Base-by-base conservation (phyloP, 768 basidiomycete genomes). In the Rhizopogon vesiculosus region DNA sequence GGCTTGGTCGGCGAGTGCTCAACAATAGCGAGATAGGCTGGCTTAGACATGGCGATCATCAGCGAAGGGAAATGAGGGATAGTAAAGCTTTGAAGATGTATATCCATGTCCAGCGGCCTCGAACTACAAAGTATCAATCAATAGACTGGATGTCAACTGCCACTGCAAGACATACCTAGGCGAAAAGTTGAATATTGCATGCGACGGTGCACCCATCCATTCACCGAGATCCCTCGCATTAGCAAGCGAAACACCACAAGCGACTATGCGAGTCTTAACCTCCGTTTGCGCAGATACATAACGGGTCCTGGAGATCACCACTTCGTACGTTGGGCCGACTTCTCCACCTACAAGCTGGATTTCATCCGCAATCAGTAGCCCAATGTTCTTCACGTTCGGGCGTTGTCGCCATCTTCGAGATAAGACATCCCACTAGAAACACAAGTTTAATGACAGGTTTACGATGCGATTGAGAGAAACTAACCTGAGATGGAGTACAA, bases 41-140 rank as follows among this genome's bases (percentile, higher is more conserved):
- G 97, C 68, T 98, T 98, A 8, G 95, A 94, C 97, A 99, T 98
- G 44, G 94, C 83, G 57, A 98, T 93, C 96, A 99, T 98, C 42
- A 99, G 77, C 0, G 94, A 97, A 0, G 97, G 94, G 84, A 96
- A 97, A 66, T 98, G 97, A n/a, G 94, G 92, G 45, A 94, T 91
- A 28, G 83, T 83, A 77, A 97, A 99, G 42, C 91, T 93, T 65
- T 99, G 97, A 7, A 99, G 75, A 66, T 98, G 95, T 46, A 99
- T 94, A 56, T 98, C 93, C 86, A 99, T 90, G 60, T 97, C 94
- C 10, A 98, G 74, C 3, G 96, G 94, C n/a, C 96, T 91, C 15
- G 95, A 93, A 62, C 93, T 93, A 60, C 1, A 70, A 41, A 48
- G 19, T 22, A 42, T 64, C 22, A 66, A 52, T 42, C 12, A n/a